Evolutionary conservation across 495 filamentous ascomycete genomes (phyloP).

Genomic region (Talaromyces wortmannii): DNA sequence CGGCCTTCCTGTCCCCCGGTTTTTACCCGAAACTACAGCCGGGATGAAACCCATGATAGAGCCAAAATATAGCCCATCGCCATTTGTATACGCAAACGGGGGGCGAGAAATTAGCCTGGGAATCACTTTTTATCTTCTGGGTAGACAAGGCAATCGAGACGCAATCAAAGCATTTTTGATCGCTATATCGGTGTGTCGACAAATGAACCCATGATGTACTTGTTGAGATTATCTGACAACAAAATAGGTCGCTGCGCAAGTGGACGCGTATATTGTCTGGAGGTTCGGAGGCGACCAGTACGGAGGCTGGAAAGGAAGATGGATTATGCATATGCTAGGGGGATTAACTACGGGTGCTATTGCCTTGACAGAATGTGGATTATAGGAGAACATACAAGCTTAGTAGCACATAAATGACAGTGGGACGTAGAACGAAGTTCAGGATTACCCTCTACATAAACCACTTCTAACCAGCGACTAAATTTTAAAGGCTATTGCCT

Average conservation of each 20-base stretch:
- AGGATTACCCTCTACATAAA: no score
- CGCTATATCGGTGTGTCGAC: not conserved
- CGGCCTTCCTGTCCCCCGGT: not conserved
- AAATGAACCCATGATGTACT: no score
- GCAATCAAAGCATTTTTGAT: not conserved
- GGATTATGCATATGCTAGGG: constrained; percentile 1
- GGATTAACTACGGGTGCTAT: not conserved
- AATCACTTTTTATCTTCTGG: not conserved
- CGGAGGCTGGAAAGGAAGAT: not conserved
- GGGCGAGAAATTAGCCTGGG: constrained; percentile 1
- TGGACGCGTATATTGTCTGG: constrained; percentile 1
- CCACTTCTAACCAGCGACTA: no score
- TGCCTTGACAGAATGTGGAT: not conserved
- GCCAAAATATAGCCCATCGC: not conserved
- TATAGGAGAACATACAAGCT: not conserved
- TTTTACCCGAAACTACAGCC: not conserved
- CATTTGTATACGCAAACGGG: not conserved
- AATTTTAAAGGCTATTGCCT: no score
- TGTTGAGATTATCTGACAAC: not conserved
- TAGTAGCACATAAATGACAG: not conserved
- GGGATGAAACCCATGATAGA: not conserved
- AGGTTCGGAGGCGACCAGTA: not conserved
- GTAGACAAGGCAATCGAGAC: not conserved
- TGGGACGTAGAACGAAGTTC: no score
- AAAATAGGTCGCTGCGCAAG: not conserved